Percentiles rank a stretch among this genome's conserved stretches.
Conservation (phyloP, 164 flowering plant genomes). For the Taxillus chinensis region DNA sequence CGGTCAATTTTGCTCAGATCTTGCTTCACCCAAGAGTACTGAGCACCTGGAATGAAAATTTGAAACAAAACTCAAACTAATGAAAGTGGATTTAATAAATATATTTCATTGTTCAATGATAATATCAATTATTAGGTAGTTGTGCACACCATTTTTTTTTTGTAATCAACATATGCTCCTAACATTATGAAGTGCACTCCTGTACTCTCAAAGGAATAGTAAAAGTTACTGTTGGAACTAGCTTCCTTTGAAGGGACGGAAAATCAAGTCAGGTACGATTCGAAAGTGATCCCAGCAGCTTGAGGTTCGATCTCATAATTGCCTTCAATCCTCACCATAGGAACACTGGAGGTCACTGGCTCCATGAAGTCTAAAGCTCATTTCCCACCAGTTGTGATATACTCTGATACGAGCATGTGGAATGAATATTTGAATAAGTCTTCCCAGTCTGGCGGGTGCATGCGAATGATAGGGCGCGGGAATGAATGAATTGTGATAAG, state of each 20-base stretch:
- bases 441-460: no score
- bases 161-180: slow-evolving; percentile 83
- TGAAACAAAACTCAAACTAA: not conserved
- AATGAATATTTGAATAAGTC: no score
- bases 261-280: slow-evolving; percentile 59
- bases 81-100: not conserved
- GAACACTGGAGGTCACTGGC: slow-evolving; percentile 66
- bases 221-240: slow-evolving; percentile 60
- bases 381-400: slow-evolving; percentile 60
- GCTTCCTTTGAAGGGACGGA: slow-evolving; percentile 71
- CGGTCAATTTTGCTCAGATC: slow-evolving; percentile 50
- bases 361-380: slow-evolving; percentile 75
- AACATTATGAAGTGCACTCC: slow-evolving; percentile 83
- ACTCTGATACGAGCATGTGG: no score
- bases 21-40: slow-evolving; percentile 64
- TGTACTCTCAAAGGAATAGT: slow-evolving; percentile 83
- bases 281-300: slow-evolving; percentile 48
- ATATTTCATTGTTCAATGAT: not conserved
- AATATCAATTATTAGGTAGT: no score
- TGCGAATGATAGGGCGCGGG: no score
- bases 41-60: slow-evolving; percentile 37
- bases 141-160: slow-evolving; percentile 39
- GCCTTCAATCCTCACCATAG: slow-evolving; percentile 91
- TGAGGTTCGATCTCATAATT: slow-evolving; percentile 95
- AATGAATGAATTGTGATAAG: no score